Evolutionary conservation across 371 early-diverging fungal species (phyloP).

Genomic region (Paraphysoderma sedebokerense): DNA sequence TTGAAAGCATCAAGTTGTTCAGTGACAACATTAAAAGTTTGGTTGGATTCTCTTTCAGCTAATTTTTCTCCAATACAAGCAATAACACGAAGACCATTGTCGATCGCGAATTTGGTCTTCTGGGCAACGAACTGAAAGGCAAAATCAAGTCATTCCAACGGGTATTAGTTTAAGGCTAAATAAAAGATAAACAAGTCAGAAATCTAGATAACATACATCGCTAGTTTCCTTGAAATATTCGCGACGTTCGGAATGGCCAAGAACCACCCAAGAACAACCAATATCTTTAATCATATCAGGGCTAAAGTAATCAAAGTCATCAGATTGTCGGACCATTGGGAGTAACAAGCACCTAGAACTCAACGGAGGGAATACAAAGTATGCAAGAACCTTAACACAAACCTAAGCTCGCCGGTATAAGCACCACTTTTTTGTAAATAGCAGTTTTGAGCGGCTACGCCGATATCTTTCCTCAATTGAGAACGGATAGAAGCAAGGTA

Average conservation of each 20-base stretch:
- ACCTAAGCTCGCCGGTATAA: slow-evolving; percentile 97
- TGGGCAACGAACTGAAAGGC: slow-evolving; percentile 44
- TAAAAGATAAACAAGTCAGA: background rate
- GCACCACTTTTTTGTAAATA: slow-evolving; percentile 78
- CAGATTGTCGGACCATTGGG: background rate
- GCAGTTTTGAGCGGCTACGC: slow-evolving; percentile 94
- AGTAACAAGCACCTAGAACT: background rate
- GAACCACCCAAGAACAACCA: slow-evolving; percentile 83
- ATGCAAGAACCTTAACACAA: slow-evolving; percentile 3
- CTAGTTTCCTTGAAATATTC: slow-evolving; percentile 80
- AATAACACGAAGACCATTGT: slow-evolving; percentile 78
- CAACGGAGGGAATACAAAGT: background rate
- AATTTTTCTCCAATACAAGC: slow-evolving; percentile 96
- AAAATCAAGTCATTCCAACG: slow-evolving; percentile 2
- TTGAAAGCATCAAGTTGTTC: slow-evolving; percentile 60
- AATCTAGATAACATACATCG: slow-evolving; percentile 27
- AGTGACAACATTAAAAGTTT: slow-evolving; percentile 74
- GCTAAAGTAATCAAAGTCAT: slow-evolving; percentile 16
- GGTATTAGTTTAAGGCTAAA: background rate
- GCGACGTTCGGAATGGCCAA: slow-evolving; percentile 99
- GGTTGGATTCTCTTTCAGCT: slow-evolving; percentile 76
- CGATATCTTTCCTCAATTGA: slow-evolving; percentile 57
- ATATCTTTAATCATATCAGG: slow-evolving; percentile 92
- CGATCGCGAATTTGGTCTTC: slow-evolving; percentile 79
- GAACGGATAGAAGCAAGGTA: slow-evolving; percentile 71